Base-by-base conservation (phyloP, 2,329 filamentous ascomycete genomes). In the Phaeosphaeriaceae sp. region DNA sequence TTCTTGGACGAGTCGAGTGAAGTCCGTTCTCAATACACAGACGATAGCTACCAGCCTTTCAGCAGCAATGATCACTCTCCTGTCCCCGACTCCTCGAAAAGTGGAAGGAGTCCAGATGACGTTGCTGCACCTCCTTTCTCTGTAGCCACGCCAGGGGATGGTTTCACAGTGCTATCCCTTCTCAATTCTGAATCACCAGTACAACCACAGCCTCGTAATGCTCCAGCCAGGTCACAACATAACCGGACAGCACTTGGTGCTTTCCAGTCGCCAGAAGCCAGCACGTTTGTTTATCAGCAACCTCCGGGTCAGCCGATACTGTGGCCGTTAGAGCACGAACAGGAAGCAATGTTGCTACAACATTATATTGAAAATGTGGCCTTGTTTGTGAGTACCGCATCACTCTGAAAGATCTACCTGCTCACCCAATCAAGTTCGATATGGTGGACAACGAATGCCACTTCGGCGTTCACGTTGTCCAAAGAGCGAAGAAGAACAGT, bases 281-380 rank as follows among this genome's bases (percentile, higher is more conserved):
- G 52, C 33, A 70, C 64, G 0, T 73, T 75, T 48, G 65, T 72
- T 7, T 70, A 74, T 51, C 69, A 76, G 27, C 73, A 73, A 24
- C 61, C 67, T 19, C 69, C 71, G 7, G 64, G 67, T 6, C 68
- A 62, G 44, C 69, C 72, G 19, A 70, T 75, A 7, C 50, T 76
- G 19, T 77, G 74, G 74, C 74, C 75, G 1, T 52, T 77, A 10
- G 69, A 74, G 44, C 68, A 72, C 33, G 75, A 77, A 47, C 73
- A 76, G 48, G 75, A 77, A 45, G 74, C 74, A 5, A 76, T 75
- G 71, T 61, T 77, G 15, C 60, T 77, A 2, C 70, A 70, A 40
- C 73, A 76, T 53, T 78, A 76, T 41, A 70, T 78, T 21, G 73
- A 77, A 25, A 69, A 77, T 27, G 70, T 77, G 41, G 74, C 74